Percentiles rank a stretch among this genome's conserved stretches.
Evolutionary conservation across 2,329 filamentous ascomycete genomes (phyloP).

Genomic region (Saccharata proteae): DNA sequence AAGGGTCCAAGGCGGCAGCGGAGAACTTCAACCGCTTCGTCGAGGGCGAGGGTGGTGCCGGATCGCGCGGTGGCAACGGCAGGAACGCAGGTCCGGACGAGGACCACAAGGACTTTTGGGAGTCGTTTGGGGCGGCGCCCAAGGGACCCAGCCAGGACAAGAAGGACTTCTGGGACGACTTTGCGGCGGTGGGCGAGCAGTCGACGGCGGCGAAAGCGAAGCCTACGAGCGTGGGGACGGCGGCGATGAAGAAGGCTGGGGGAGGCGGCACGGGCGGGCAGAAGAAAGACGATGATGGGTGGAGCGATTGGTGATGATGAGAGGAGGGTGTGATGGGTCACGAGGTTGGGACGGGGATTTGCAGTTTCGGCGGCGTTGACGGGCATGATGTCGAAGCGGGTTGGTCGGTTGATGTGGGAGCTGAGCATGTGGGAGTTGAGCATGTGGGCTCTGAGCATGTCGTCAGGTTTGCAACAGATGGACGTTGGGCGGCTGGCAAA

Average conservation of each 20-base stretch:
- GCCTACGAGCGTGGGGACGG: slow-evolving; percentile 46
- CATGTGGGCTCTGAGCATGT: no score
- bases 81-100: slow-evolving; percentile 44
- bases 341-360: no score
- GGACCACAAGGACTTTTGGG: slow-evolving; percentile 78
- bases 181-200: slow-evolving; percentile 22
- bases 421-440: no score
- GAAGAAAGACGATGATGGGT: slow-evolving; percentile 43
- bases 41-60: slow-evolving; percentile 49
- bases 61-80: slow-evolving; percentile 7
- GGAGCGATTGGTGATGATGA: slow-evolving; percentile 49
- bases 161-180: slow-evolving; percentile 43
- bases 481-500: no score
- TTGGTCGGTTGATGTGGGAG: no score
- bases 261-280: slow-evolving; percentile 14
- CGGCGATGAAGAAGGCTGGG: slow-evolving; percentile 45
- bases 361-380: no score
- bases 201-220: slow-evolving; percentile 26
- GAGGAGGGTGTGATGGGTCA: no score
- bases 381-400: no score
- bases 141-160: slow-evolving; percentile 33
- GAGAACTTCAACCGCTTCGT: slow-evolving; percentile 79
- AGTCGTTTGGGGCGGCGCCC: slow-evolving; percentile 66
- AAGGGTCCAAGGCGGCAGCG: slow-evolving; percentile 60
- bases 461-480: no score